These are phyloP conservation scores for Pseudocercospora vitis DNA, from an alignment of 2,329 filamentous ascomycete species.

Conservation along the genomic window DNA sequence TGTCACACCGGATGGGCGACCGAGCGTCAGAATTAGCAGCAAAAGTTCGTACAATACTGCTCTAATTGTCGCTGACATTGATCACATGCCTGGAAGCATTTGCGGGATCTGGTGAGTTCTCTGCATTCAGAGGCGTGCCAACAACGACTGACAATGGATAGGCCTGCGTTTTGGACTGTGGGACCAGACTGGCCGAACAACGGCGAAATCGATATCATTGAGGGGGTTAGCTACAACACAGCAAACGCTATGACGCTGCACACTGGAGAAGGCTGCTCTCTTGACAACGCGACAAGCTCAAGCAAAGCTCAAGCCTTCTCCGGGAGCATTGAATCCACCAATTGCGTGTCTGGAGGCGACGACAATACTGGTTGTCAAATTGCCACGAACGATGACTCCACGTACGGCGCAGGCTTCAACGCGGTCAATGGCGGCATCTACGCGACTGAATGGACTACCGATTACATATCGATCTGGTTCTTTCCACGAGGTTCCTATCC, in stretches of 20 bases:
- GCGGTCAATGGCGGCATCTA: conserved; percentile 49
- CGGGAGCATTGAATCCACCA: conserved; percentile 56
- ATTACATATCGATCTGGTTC: conserved; percentile 39
- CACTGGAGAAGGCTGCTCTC: conserved; percentile 37
- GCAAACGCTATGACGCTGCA: conserved; percentile 41
- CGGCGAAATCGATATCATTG: conserved; percentile 45
- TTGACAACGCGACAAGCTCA: conserved; percentile 25
- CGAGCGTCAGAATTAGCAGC: conserved; percentile 69
- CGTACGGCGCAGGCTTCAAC: conserved; percentile 41
- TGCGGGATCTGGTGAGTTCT: conserved; percentile 64
- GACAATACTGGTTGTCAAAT: conserved; percentile 40
- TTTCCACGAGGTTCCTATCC: conserved; percentile 41
- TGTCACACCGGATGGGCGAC: conserved; percentile 58
- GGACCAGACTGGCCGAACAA: conserved; percentile 54
- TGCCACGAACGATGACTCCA: conserved; percentile 50
- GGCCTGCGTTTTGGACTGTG: conserved; percentile 63
- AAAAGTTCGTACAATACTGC: conserved; percentile 64
- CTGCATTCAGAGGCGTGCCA: no score
- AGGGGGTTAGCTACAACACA: conserved; percentile 41
- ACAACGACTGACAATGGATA: conserved; percentile 6
- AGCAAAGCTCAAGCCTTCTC: conserved; percentile 73
- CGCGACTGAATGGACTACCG: conserved; percentile 37
- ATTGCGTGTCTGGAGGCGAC: conserved; percentile 45
- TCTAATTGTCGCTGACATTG: conserved; percentile 69
- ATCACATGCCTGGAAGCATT: conserved; percentile 69